phyloP scores from a whole-genome alignment of 257 asterid species.

The Oldenlandia corymbosa region DNA sequence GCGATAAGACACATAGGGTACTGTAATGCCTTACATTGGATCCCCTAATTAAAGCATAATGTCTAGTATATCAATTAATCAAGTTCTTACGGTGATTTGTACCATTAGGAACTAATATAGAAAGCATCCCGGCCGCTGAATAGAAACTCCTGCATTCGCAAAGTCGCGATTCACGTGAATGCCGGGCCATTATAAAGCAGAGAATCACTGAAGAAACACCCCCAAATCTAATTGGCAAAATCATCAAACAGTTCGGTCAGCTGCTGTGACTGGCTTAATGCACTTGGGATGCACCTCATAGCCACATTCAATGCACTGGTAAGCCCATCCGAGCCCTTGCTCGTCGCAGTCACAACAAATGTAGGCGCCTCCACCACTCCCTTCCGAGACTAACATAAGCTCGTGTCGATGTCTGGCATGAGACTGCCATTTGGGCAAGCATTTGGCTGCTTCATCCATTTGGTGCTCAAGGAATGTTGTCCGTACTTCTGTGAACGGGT shows the following conservation, averaged over 20 bases:
- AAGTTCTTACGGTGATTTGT: no score
- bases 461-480: slow-evolving; percentile 37
- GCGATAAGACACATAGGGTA: no score
- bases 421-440: slow-evolving; percentile 33
- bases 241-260: neutral
- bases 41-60: no score
- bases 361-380: slow-evolving; percentile 62
- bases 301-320: slow-evolving; percentile 64
- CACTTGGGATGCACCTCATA: slow-evolving; percentile 75
- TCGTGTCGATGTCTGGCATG: slow-evolving; percentile 52
- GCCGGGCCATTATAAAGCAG: no score
- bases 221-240: neutral
- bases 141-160: no score
- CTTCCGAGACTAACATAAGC: slow-evolving; percentile 58
- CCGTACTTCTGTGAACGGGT: slow-evolving; percentile 46
- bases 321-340: slow-evolving; percentile 82
- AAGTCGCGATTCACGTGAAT: no score
- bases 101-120: no score
- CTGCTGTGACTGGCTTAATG: slow-evolving; percentile 19
- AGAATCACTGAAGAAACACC: no score
- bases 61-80: no score
- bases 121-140: no score
- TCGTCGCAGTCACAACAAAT: slow-evolving; percentile 78
- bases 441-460: slow-evolving; percentile 41
- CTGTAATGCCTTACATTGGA: no score